Conservation (phyloP, 2,329 filamentous ascomycete genomes). For the Colletotrichum eleusines region DNA sequence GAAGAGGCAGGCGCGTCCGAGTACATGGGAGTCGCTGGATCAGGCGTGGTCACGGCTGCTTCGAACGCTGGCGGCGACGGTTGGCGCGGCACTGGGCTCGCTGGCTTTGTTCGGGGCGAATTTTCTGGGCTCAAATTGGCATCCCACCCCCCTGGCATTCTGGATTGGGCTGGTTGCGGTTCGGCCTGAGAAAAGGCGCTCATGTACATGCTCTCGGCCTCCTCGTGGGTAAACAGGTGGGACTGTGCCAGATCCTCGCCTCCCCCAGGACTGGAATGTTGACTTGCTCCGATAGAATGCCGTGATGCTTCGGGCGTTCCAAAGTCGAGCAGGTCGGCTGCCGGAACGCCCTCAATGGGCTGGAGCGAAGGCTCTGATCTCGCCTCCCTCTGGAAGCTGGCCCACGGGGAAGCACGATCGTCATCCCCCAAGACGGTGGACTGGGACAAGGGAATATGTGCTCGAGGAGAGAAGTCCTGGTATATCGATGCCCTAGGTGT, state of each 20-base stretch:
- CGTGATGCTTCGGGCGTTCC: slow-evolving; percentile 35
- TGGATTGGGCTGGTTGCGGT: slow-evolving; percentile 47
- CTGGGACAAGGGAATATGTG: slow-evolving; percentile 33
- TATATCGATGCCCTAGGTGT: slow-evolving; percentile 68
- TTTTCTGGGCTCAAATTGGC: slow-evolving; percentile 48
- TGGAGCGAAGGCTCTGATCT: slow-evolving; percentile 54
- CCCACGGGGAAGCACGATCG: slow-evolving; percentile 50
- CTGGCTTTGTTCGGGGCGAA: slow-evolving; percentile 1
- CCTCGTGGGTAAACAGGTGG: slow-evolving; percentile 80
- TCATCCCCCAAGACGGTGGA: slow-evolving; percentile 44
- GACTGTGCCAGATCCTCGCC: slow-evolving; percentile 71
- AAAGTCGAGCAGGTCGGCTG: slow-evolving; percentile 9
- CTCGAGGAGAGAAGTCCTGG: slow-evolving; percentile 48
- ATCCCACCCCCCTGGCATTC: slow-evolving; percentile 68
- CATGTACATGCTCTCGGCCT: slow-evolving; percentile 90
- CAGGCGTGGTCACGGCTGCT: background rate
- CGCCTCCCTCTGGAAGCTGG: slow-evolving; percentile 48
- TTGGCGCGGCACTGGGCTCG: slow-evolving; percentile 4
- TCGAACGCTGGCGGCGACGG: slow-evolving; percentile 12
- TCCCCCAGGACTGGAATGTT: slow-evolving; percentile 46
- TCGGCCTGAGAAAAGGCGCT: slow-evolving; percentile 71
- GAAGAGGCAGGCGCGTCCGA: background rate
- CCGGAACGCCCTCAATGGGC: slow-evolving; percentile 31
- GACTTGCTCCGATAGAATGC: slow-evolving; percentile 46
- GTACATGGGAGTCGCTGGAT: background rate